Evolutionary conservation across 805 yeast species (phyloP), one percentile per base, ranked within the genome.

Genomic region (Ogataea trehalophila): DNA sequence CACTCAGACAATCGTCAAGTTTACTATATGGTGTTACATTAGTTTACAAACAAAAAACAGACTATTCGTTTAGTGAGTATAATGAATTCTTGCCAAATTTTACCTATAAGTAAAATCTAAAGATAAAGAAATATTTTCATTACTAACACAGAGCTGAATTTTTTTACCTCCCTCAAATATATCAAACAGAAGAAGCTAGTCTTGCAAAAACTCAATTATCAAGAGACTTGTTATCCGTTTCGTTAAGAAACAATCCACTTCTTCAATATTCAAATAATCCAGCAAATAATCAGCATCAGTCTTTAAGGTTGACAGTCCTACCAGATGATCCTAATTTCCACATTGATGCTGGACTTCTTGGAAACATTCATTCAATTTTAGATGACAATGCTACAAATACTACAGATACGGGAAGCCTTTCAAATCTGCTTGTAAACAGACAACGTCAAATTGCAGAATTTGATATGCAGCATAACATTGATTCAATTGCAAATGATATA

Each of bases 21-120:
- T 59, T 80, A 9, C 56, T 80, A 47, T 70, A 73, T 53, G 85
- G 85, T 0, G 63, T 76, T 1, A 64, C 78, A 1, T 51, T 80
- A 40, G 66, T 73, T 26, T 77, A 75, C 57, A 75, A 69, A 47
- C 73, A 75, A 26, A 77, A 81, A 57, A 70, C 76, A 0, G 72
- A 71, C 4, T 73, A 72, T 53, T 70, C 75, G 52, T 69, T 68
- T 52, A 57, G 65, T 56, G 51, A 49, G 66, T 55, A 23, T 38
- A 38, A 18, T 7, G 14, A 18, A 33, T 31, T 15, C 7, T 9
- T 8, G 31, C 9, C 29, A 26, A 8, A 26, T 26, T 26, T 26
- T 26, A 4, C 29, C 6, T 6, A 26, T 26, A 8, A 26, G 2
- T 9, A 26, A 26, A 26, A 2, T 26, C 29, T 26, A 26, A 26